These are phyloP conservation scores for Calocybe gambosa DNA, from an alignment of 1,284 basidiomycete genomes.

Conservation along the genomic window DNA sequence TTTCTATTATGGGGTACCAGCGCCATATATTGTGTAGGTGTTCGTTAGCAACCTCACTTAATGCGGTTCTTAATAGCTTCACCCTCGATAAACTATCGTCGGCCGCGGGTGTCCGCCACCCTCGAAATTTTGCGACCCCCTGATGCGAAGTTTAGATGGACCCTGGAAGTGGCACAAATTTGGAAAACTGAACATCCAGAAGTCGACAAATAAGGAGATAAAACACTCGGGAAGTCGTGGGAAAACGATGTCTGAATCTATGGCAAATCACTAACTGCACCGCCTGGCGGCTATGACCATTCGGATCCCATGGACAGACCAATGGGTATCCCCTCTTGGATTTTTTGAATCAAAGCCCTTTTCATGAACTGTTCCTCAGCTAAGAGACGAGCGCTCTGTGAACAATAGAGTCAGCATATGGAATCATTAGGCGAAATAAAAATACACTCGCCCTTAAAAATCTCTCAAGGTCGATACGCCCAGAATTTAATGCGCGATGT, in stretches of 20 bases:
- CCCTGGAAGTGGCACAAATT: neutral
- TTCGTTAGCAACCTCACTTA: too few relatives aligned
- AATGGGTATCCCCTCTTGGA: constrained; percentile 64
- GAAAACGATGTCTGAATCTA: constrained; percentile 1
- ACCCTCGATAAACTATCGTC: neutral
- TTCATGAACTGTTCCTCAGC: constrained; percentile 95
- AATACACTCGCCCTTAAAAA: constrained; percentile 72
- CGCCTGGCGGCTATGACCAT: constrained; percentile 23
- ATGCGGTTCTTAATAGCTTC: too few relatives aligned
- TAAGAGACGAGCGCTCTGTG: constrained; percentile 76
- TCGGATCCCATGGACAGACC: constrained; percentile 30
- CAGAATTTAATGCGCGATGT: constrained; percentile 87
- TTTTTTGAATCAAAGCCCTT: constrained; percentile 86
- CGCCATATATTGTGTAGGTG: neutral
- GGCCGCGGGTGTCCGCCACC: neutral
- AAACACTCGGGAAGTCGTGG: constrained; percentile 28
- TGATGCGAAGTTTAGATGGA: neutral
- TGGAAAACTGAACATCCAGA: constrained; percentile 16
- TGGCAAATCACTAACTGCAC: constrained; percentile 1
- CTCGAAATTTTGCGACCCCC: constrained; percentile 1
- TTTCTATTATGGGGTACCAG: neutral
- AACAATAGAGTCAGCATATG: neutral
- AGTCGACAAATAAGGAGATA: constrained; percentile 31
- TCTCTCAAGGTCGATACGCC: constrained; percentile 87
- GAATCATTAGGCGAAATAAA: neutral